A percentile compares a stretch with the other conserved stretches of the same genome.
Conservation (phyloP, 108 stramenopile species). For the Asterionellopsis glacialis region DNA sequence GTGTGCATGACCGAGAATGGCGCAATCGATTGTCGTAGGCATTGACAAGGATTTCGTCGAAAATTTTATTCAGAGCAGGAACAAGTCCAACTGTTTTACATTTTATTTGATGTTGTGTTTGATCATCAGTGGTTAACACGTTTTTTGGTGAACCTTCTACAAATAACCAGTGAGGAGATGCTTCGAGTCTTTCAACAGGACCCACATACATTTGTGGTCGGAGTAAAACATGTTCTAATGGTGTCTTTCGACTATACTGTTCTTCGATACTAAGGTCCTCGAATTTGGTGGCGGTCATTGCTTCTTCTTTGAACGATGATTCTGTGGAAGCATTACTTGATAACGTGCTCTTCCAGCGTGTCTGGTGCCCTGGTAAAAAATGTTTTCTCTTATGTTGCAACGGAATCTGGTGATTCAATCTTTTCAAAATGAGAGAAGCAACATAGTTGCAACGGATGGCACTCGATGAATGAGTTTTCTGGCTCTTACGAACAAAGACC, state of each 20-base stretch:
- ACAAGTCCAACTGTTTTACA: not conserved
- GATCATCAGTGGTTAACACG: not conserved
- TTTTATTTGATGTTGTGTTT: not conserved
- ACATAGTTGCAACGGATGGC: too few species aligned
- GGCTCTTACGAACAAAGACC: too few species aligned
- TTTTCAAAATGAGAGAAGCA: too few species aligned
- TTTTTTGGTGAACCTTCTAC: slow-evolving; percentile 11
- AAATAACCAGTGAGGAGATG: slow-evolving; percentile 28
- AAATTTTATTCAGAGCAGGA: slow-evolving; percentile 66
- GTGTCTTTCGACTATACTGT: slow-evolving; percentile 96
- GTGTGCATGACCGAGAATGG: slow-evolving; percentile 42
- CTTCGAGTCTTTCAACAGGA: slow-evolving; percentile 31
- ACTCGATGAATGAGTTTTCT: too few species aligned
- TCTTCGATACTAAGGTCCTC: slow-evolving; percentile 55
- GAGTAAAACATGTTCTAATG: slow-evolving; percentile 96
- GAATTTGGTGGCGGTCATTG: too few species aligned
- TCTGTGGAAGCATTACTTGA: too few species aligned
- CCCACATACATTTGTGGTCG: slow-evolving; percentile 98
- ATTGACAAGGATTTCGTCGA: slow-evolving; percentile 96
- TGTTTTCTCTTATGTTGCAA: too few species aligned
- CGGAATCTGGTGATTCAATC: too few species aligned
- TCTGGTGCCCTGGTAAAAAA: too few species aligned
- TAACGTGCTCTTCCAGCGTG: too few species aligned
- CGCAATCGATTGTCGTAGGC: slow-evolving; percentile 88
- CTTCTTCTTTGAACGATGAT: too few species aligned